phyloP scores from a whole-genome alignment of 257 asterid species.

The Solanum pennellii region DNA sequence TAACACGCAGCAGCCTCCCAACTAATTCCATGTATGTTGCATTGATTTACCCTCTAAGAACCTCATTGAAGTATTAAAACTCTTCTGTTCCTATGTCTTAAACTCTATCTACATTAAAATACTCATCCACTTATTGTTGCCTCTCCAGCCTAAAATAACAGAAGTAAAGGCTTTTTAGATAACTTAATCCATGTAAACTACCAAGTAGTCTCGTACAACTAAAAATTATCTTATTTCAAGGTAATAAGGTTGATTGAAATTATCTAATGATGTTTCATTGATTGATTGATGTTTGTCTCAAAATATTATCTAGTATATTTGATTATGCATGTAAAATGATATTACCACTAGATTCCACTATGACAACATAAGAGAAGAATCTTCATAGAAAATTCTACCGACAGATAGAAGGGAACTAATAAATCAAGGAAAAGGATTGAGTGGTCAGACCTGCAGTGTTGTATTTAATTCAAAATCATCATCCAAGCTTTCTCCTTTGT shows the following conservation, averaged over 20 bases:
- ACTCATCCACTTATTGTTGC: not conserved
- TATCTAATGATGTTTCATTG: not conserved
- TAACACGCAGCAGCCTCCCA: not conserved
- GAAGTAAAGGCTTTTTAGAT: not conserved
- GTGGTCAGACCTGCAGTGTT: conserved; percentile 56
- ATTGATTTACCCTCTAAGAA: not conserved
- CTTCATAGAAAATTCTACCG: not conserved
- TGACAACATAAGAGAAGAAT: not conserved
- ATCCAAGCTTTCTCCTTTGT: conserved; percentile 82
- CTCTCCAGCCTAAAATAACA: not conserved
- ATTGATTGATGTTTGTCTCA: not conserved
- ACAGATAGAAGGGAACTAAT: not conserved
- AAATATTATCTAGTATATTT: not conserved
- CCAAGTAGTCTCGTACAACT: not conserved
- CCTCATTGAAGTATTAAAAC: not conserved
- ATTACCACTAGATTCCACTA: not conserved
- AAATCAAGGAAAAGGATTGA: not conserved
- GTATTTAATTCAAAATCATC: conserved; percentile 97
- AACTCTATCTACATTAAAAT: not conserved
- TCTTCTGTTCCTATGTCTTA: not conserved
- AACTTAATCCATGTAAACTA: not conserved
- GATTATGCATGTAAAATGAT: not conserved
- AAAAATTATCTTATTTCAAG: not conserved
- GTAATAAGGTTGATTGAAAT: not conserved
- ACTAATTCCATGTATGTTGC: not conserved